Base-by-base conservation (phyloP, 2,329 filamentous ascomycete genomes). In the Diaporthe eres region DNA sequence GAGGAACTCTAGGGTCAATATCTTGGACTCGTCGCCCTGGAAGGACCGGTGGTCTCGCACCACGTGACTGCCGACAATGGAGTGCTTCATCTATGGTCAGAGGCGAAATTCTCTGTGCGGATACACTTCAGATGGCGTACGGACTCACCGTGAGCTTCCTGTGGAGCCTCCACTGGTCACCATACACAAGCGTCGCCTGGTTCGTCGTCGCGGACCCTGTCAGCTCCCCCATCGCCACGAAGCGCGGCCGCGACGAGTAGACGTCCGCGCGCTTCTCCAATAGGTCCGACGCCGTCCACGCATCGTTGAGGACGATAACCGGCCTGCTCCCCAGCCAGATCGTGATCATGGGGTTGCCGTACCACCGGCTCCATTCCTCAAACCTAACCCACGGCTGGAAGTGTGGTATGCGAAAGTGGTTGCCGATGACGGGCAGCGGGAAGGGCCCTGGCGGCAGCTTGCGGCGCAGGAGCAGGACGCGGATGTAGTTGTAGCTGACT, bases 321-420 rank as follows among this genome's bases (percentile, higher is more conserved):
- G 72, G 72, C 42, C 49, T 25, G 39, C 47, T 74, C 2, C 63
- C 72, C 55, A 39, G 61, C 72, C 72, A 74, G 49, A 70, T 31
- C 17, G 72, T 74, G 72, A 74, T 74, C 72, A 74, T 68, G n/a
- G 72, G 51, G 55, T 55, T 60, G 3, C 9, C 39, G 34, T 70
- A 74, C 51, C 34, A 6, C 31, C 51, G 72, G 51, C 51, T 70
- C 72, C 72, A 74, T 9, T 74, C 25, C 15, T 68, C 72, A n/a
- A 58, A 74, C 39, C 8, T 51, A 2, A 70, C n/a, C 61, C 63
- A 68, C 31, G 72, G 61, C 42, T 58, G 61, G n/a, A 17, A 37
- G 39, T 58, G 19, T 5, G 34, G 47, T 7, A 70, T 44, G 17
- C 44, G 49, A 39, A 58, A 70, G 72, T 44, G 63, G 44, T 58